Evolutionary conservation across 2,329 filamentous ascomycete genomes (phyloP).

Genomic region (Aspergillus ustus): DNA sequence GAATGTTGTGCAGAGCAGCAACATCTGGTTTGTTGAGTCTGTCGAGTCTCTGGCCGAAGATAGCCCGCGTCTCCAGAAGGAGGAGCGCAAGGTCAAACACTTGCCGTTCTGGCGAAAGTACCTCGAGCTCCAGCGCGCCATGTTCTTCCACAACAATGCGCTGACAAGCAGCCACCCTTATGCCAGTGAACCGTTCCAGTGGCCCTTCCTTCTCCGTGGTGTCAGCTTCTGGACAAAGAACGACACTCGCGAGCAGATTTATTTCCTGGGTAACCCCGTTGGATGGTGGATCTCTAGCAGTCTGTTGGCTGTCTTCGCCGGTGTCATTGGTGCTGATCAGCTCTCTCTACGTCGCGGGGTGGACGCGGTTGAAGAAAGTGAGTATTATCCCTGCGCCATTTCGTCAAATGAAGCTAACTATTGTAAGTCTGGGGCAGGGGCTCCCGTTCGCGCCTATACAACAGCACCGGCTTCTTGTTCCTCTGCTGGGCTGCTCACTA

Average conservation of each 20-base stretch:
- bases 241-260: slow-evolving; percentile 94
- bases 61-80: slow-evolving; percentile 73
- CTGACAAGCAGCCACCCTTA: slow-evolving; percentile 97
- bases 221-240: slow-evolving; percentile 99
- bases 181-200: slow-evolving; percentile 90
- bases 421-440: slow-evolving; percentile 59
- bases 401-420: background rate
- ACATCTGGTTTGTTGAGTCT: slow-evolving; percentile 92
- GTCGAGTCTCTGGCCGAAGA: slow-evolving; percentile 78
- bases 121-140: slow-evolving; percentile 92
- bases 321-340: slow-evolving; percentile 90
- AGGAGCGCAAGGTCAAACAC: slow-evolving; percentile 77
- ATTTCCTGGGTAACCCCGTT: slow-evolving; percentile 95
- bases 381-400: slow-evolving; percentile 50
- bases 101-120: slow-evolving; percentile 92
- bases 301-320: slow-evolving; percentile 88
- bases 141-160: slow-evolving; percentile 99
- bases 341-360: slow-evolving; percentile 89
- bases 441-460: slow-evolving; percentile 91
- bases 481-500: slow-evolving; percentile 97
- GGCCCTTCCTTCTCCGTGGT: slow-evolving; percentile 95
- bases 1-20: slow-evolving; percentile 85
- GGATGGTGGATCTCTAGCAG: slow-evolving; percentile 97
- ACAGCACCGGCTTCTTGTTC: slow-evolving; percentile 99
- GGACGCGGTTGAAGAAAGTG: slow-evolving; percentile 90